Percentiles rank a stretch among this genome's conserved stretches.
These are phyloP conservation scores for Truncatella angustata DNA, from an alignment of 2,329 filamentous ascomycete genomes.

Conservation along the genomic window DNA sequence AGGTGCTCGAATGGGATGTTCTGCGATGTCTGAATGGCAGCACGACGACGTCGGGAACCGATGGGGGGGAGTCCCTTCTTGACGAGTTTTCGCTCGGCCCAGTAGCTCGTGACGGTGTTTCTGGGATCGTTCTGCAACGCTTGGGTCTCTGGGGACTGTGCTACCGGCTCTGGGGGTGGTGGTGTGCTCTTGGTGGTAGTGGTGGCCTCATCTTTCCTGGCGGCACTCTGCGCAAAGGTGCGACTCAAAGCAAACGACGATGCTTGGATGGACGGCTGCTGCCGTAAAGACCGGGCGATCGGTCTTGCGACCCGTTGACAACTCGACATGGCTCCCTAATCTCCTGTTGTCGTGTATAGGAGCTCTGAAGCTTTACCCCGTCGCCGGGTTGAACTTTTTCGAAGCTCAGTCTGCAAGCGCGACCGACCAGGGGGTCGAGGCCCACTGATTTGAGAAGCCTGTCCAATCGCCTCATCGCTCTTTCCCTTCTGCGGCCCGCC, in stretches of 20 bases:
- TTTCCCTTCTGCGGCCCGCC: not conserved
- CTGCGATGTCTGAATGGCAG: slow-evolving; percentile 61
- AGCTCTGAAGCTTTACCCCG: not conserved
- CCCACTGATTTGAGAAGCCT: too few species aligned
- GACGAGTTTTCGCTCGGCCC: slow-evolving; percentile 67
- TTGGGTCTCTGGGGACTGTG: slow-evolving; percentile 18
- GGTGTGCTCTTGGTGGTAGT: slow-evolving; percentile 25
- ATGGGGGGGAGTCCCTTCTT: slow-evolving; percentile 68
- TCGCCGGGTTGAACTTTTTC: slow-evolving; percentile 12
- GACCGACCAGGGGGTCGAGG: not conserved
- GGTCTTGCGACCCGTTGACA: slow-evolving; percentile 59
- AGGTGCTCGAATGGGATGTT: slow-evolving; percentile 87
- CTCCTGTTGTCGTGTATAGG: slow-evolving; percentile 2
- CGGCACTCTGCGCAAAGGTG: slow-evolving; percentile 34
- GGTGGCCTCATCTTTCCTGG: slow-evolving; percentile 34
- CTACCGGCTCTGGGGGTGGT: slow-evolving; percentile 15
- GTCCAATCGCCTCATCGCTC: not conserved
- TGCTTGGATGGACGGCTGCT: slow-evolving; percentile 27
- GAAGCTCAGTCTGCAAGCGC: slow-evolving; percentile 4
- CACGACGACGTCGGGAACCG: slow-evolving; percentile 81
- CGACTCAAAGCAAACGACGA: slow-evolving; percentile 29
- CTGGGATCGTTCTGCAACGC: slow-evolving; percentile 55
- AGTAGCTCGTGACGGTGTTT: slow-evolving; percentile 62
- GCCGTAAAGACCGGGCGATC: slow-evolving; percentile 52
- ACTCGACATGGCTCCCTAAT: slow-evolving; percentile 51